phyloP scores from a whole-genome alignment of 1,284 basidiomycete species.

The Ustilago lituana region DNA sequence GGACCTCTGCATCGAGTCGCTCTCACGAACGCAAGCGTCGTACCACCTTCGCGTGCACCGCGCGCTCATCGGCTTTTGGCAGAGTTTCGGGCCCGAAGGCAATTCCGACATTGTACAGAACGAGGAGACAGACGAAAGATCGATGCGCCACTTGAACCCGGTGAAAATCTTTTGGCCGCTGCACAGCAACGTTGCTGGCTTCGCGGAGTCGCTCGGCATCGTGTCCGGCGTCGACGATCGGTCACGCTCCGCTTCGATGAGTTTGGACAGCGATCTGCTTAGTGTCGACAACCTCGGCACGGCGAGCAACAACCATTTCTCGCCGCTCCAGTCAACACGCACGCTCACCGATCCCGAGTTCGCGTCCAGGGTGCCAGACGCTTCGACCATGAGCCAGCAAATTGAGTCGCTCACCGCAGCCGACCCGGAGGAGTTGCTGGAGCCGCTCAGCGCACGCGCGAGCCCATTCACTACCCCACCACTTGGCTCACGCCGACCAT shows the following conservation, averaged over 20 bases:
- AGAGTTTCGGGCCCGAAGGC: constrained; percentile 24
- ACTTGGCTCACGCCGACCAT: constrained; percentile 18
- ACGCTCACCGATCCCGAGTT: constrained; percentile 31
- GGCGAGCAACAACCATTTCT: constrained; percentile 36
- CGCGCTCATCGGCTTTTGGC: constrained; percentile 45
- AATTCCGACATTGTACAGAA: constrained; percentile 34
- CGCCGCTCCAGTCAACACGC: constrained; percentile 21
- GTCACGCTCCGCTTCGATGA: constrained; percentile 22
- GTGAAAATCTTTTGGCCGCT: constrained; percentile 55
- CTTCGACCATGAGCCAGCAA: constrained; percentile 26
- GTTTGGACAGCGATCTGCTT: constrained; percentile 25
- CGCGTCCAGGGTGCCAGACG: constrained; percentile 24
- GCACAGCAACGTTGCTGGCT: constrained; percentile 33
- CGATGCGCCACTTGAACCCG: constrained; percentile 43
- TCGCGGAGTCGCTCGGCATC: constrained; percentile 44
- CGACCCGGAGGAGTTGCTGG: constrained; percentile 26
- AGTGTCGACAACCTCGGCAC: constrained; percentile 18
- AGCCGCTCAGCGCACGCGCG: constrained; percentile 7
- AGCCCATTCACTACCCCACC: constrained; percentile 35
- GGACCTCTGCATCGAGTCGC: constrained; percentile 64
- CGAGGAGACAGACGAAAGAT: constrained; percentile 36
- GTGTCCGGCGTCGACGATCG: constrained; percentile 9
- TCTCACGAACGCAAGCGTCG: constrained; percentile 63
- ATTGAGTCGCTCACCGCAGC: constrained; percentile 34
- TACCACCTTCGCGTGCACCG: constrained; percentile 55